phyloP scores from a whole-genome alignment of 257 asterid genomes.

The Gardenia jasminoides region DNA sequence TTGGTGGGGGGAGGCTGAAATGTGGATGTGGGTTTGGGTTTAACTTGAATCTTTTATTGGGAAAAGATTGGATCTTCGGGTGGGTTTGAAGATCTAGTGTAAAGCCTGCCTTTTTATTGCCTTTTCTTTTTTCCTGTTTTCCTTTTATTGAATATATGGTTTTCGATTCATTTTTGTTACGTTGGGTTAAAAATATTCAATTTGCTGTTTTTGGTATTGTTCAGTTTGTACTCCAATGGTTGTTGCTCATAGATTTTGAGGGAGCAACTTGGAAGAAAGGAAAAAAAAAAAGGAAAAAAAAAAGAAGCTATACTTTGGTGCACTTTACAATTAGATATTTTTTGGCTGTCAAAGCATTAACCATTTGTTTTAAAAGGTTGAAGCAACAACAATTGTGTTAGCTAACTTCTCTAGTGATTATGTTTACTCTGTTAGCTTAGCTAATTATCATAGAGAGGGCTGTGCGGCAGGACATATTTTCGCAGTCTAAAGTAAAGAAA shows the following conservation, averaged over 20 bases:
- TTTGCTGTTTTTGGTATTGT: not conserved
- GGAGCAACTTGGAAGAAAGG: not conserved
- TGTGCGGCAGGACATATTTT: not conserved
- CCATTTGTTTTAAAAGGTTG: not conserved
- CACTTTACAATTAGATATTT: not conserved
- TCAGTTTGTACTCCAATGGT: not conserved
- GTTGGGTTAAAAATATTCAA: not conserved
- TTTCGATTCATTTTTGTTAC: conserved; percentile 1
- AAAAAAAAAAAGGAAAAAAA: not conserved
- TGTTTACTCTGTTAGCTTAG: not conserved
- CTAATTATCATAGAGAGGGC: not conserved
- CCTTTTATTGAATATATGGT: conserved; percentile 13
- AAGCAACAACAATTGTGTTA: not conserved
- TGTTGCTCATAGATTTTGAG: not conserved
- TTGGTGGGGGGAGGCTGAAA: conserved; percentile 15
- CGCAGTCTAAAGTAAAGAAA: not conserved
- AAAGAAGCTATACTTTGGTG: not conserved
- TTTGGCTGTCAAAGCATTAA: not conserved
- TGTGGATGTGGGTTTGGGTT: conserved; percentile 24
- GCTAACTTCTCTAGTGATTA: not conserved
- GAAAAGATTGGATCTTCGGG: conserved; percentile 41
- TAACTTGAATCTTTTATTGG: conserved; percentile 27
- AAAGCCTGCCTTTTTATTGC: conserved; percentile 16
- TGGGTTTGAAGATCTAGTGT: conserved; percentile 35
- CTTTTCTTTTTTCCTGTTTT: conserved; percentile 12